Percentiles rank a stretch among this genome's conserved stretches.
phyloP scores from a whole-genome alignment of 768 basidiomycete species.

The Leccinellum rugosiceps region DNA sequence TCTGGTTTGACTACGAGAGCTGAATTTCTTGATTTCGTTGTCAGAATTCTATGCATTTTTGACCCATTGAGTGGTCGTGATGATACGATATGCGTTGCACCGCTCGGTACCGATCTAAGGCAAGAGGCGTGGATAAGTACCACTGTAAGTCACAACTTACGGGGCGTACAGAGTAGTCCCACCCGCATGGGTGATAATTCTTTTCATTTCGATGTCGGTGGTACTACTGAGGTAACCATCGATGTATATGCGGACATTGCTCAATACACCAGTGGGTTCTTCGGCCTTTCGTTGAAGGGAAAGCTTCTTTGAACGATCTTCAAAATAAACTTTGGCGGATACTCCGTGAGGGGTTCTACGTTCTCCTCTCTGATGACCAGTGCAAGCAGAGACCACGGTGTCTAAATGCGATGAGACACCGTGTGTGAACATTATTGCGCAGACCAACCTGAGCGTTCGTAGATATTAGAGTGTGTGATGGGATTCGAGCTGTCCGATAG shows the following conservation, averaged over 20 bases:
- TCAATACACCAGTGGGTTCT: conserved; percentile 27
- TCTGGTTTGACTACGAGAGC: conserved; percentile 69
- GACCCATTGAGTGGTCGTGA: conserved; percentile 67
- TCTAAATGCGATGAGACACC: conserved; percentile 36
- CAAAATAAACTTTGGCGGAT: conserved; percentile 37
- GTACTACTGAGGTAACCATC: conserved; percentile 67
- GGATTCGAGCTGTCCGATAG: conserved; percentile 68
- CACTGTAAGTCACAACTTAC: neutral
- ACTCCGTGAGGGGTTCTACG: conserved; percentile 27
- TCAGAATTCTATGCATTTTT: conserved; percentile 66
- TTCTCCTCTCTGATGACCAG: conserved; percentile 67
- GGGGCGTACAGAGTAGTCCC: conserved; percentile 59
- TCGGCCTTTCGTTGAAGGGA: conserved; percentile 23
- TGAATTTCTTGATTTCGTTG: conserved; percentile 44
- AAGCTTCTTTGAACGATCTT: conserved; percentile 48
- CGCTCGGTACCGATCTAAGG: conserved; percentile 50
- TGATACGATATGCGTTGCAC: conserved; percentile 77
- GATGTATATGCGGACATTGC: conserved; percentile 60
- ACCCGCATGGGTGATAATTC: conserved; percentile 61
- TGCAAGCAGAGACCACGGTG: conserved; percentile 56
- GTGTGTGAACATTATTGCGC: neutral
- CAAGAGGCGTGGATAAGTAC: neutral
- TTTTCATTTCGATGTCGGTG: conserved; percentile 79
- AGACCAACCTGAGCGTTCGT: conserved; percentile 54
- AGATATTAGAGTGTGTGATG: conserved; percentile 70